phyloP scores from a whole-genome alignment of 2,329 filamentous ascomycete species.

The Tolypocladium tundrense region DNA sequence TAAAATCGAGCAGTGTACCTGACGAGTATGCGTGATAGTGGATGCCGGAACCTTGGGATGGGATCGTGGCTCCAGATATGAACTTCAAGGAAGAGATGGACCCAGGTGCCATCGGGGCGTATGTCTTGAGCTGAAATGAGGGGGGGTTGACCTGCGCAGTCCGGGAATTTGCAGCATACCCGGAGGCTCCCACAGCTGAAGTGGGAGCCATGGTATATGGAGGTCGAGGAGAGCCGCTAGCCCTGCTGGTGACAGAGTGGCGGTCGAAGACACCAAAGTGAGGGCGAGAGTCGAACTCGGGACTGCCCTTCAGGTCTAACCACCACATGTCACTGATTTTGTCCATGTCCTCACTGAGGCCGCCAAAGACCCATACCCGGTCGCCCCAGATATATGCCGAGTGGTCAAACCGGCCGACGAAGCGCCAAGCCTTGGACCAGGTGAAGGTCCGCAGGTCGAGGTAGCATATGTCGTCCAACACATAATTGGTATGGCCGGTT shows the following conservation, averaged over 20 bases:
- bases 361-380: conserved; percentile 92
- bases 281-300: conserved; percentile 67
- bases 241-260: conserved; percentile 26
- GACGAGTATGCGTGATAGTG: conserved; percentile 96
- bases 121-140: conserved; percentile 57
- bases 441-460: conserved; percentile 95
- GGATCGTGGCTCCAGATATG: conserved; percentile 67
- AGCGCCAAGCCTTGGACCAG: conserved; percentile 93
- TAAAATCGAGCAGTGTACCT: conserved; percentile 84
- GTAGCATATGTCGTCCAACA: conserved; percentile 93
- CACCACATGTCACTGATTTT: conserved; percentile 95
- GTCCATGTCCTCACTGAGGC: conserved; percentile 92
- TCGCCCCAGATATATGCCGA: conserved; percentile 88
- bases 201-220: conserved; percentile 39
- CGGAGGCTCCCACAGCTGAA: conserved; percentile 46
- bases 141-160: conserved; percentile 57
- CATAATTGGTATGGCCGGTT: conserved; percentile 82
- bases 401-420: conserved; percentile 90
- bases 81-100: conserved; percentile 87
- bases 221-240: conserved; percentile 40
- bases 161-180: conserved; percentile 58
- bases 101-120: conserved; percentile 78
- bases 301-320: conserved; percentile 86
- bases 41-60: conserved; percentile 79
- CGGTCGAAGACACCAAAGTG: conserved; percentile 43